Evolutionary conservation across 176 grass and related monocot species (phyloP), one percentile per base, ranked within the genome.

Genomic region (Calamus simplicifolius): DNA sequence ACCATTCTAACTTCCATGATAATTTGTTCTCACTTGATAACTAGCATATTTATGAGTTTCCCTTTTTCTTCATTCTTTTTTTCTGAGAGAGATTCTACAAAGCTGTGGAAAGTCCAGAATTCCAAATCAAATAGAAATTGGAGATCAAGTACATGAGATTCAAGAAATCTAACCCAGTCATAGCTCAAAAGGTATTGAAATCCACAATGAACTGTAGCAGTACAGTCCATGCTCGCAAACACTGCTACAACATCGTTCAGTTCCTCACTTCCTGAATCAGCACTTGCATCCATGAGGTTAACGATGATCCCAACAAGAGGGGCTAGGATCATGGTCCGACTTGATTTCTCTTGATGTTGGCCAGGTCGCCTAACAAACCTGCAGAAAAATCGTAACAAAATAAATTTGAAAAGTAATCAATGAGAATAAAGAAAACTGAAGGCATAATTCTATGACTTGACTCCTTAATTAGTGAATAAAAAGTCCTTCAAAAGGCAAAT

Each of bases 301-400:
- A 87, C 63, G 60, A 95, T 95, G 51, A 95, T 95, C 29, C 81
- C 89, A 16, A 95, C 84, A 70, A 94, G 78, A 76, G 89, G 89
- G 69, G 89, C 84, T 28, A 94, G 73, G 28, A 94, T 94, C 80
- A 94, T 88, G 43, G 84, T 81, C 29, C 81, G 74, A 53, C 85
- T 94, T 69, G 84, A 79, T 81, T 94, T 94, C 67, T 94, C 89
- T 29, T 81, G 74, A 50, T 81, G 60, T 48, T 86, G 73, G 10
- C 89, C 74, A 29, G 81, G 67, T 51, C 89, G 75, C 64, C 81
- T 88, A 38, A 85, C 59, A 62, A 80, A 85, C 84, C 84, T 85
- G 68, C 49, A 64, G 19, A 29, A 58, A 49, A 4, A 64, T 12
- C 49, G 51, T 61, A 27, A 31, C 5, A 59, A 51, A 57, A 68